Evolutionary conservation across 768 basidiomycete genomes (phyloP).

Genomic region (Tylopilus vinaceipallidus): DNA sequence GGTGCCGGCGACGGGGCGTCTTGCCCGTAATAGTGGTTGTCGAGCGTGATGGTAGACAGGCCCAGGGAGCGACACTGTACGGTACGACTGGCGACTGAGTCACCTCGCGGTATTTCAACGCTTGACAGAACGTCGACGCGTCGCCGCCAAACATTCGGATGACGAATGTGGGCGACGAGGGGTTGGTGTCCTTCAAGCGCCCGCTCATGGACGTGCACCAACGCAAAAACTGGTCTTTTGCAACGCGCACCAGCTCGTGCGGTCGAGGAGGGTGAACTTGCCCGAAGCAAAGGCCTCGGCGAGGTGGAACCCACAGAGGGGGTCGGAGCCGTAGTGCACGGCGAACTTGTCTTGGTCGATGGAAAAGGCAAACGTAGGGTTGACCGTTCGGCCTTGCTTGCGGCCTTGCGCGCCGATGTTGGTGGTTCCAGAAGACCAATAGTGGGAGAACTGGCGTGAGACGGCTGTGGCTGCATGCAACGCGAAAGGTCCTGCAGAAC

Average conservation of each 20-base stretch:
- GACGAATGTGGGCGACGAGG: slow-evolving; percentile 18
- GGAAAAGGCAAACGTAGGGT: slow-evolving; percentile 32
- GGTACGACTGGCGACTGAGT: slow-evolving; percentile 13
- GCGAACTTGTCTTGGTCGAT: slow-evolving; percentile 25
- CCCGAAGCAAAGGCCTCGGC: slow-evolving; percentile 23
- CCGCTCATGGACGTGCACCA: slow-evolving; percentile 23
- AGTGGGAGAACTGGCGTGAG: slow-evolving; percentile 18
- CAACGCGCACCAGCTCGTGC: slow-evolving; percentile 12
- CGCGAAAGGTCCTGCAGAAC: slow-evolving; percentile 28
- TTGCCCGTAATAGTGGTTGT: slow-evolving; percentile 17
- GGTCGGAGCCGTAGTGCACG: slow-evolving; percentile 30
- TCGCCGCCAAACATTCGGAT: slow-evolving; percentile 32
- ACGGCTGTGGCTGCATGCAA: neutral
- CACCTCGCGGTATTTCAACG: slow-evolving; percentile 15
- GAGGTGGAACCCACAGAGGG: slow-evolving; percentile 30
- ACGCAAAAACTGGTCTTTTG: slow-evolving; percentile 23
- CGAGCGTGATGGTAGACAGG: slow-evolving; percentile 19
- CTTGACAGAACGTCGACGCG: slow-evolving; percentile 24
- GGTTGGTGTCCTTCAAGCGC: slow-evolving; percentile 12
- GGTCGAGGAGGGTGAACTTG: slow-evolving; percentile 3
- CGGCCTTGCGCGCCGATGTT: neutral
- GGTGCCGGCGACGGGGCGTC: slow-evolving; percentile 16
- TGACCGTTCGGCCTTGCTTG: slow-evolving; percentile 7
- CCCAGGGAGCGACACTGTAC: slow-evolving; percentile 24
- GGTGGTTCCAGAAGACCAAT: slow-evolving; percentile 23